Evolutionary conservation across 176 grass and related monocot genomes (phyloP).

Genomic region (Microstegium vimineum): DNA sequence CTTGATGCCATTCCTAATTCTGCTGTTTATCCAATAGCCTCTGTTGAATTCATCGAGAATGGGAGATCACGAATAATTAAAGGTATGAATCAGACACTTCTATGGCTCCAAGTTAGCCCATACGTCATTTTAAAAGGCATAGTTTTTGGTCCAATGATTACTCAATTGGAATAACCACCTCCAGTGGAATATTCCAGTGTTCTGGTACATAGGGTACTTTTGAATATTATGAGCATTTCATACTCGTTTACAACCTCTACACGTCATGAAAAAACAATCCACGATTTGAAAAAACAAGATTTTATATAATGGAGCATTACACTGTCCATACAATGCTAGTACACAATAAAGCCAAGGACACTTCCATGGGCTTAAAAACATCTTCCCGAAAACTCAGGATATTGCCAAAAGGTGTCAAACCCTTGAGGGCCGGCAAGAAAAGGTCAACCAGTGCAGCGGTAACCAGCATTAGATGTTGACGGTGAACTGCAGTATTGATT

Average conservation of each 20-base stretch:
- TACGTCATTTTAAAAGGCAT: not conserved
- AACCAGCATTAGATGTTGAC: not conserved
- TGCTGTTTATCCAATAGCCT: slow-evolving; percentile 29
- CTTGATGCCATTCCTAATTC: not conserved
- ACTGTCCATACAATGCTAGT: not conserved
- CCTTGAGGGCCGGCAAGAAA: not conserved
- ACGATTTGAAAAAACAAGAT: no score
- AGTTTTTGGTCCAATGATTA: not conserved
- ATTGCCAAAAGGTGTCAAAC: not conserved
- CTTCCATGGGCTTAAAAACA: not conserved
- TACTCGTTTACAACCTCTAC: slow-evolving; percentile 1
- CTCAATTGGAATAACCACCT: not conserved
- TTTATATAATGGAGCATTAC: not conserved
- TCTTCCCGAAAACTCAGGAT: not conserved
- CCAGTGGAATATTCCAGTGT: slow-evolving; percentile 1
- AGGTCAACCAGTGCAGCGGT: not conserved
- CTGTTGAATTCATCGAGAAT: slow-evolving; percentile 14
- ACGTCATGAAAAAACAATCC: not conserved
- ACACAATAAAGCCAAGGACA: not conserved
- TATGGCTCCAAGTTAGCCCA: slow-evolving; percentile 8
- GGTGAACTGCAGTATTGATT: not conserved
- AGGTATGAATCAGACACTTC: slow-evolving; percentile 6
- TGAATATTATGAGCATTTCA: not conserved
- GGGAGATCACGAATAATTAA: slow-evolving; percentile 5
- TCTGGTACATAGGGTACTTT: not conserved